Evolutionary conservation across 495 filamentous ascomycete species (phyloP), one percentile per base, ranked within the genome.

Genomic region (Ascobolus immersus): DNA sequence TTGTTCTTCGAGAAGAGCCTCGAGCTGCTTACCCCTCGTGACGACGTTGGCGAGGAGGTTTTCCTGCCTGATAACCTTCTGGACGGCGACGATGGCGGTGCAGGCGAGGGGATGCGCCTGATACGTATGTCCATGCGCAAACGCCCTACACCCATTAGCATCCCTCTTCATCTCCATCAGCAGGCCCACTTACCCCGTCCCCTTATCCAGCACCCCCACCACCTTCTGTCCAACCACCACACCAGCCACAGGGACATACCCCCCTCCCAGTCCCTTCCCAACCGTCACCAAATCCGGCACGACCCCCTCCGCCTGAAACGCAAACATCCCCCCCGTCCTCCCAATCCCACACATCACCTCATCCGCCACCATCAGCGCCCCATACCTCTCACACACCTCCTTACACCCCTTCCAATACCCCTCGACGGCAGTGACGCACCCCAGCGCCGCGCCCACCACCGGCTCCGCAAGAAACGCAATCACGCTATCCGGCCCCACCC

Each of bases 291-390:
- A 61, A 45, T 77, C 73, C 0, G 57, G 57, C 9, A 40, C 32
- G n/a, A 59, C 39, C 1, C 50, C 54, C 45, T 77, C 71, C 27
- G 66, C 60, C 35, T 76, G 58, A 67, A 70, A 79, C 2, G 66
- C 71, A 33, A 73, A 69, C 4, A 74, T 45, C 3, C 66, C 73
- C 0, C 73, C 73, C 11, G 59, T 63, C 5, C 71, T 59, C 1
- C 73, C 74, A 64, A 76, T 77, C 0, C 73, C 77, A 43, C 71
- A 67, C 75, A 84, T 81, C 21, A 79, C 64, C 38, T 84, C 77
- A 36, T 84, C 77, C 4, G 76, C 51, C 29, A 80, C 69, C 18
- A 77, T 54, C 2, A 80, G 59, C 0, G 65, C 68, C 19, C 69
- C 73, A 42, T 77, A 56, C 37, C 62, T 62, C 19, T 65, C 51